Base-by-base conservation (phyloP, 2,329 filamentous ascomycete genomes). In the Colletotrichum lupini region DNA sequence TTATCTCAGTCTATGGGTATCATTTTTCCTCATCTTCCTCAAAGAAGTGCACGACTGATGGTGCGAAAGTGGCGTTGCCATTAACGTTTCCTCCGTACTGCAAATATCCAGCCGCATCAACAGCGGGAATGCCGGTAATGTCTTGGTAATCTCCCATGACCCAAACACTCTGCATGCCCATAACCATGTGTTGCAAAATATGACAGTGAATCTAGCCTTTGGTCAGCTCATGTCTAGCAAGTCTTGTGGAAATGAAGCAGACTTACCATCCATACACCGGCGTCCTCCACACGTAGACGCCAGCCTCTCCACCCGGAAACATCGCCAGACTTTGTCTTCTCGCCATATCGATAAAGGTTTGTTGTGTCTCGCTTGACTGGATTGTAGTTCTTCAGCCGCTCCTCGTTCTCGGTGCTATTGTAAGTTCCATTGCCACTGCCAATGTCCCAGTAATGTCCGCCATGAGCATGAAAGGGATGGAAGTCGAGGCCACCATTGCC, bases 221-320 rank as follows among this genome's bases (percentile, higher is more conserved):
- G 12, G 26, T 70, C n/a, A 73, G 49, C 56, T 42, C 19, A 22
- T 46, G 52, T 24, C 4, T 24, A 19, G 6, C 19, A 32, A 14
- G 37, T 9, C 49, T 1, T 16, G 6, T 55, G 49, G 7, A 37
- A 4, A 6, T 16, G 58, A 8, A 16, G 7, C 42, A 16, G 7
- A 32, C 71, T 57, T 35, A 62, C 71, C 88, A 91, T 88, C 89
- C 89, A 92, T 3, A 88, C 88, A 0, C 90, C 90, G 0, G 91
- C 86, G 4, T 88, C 82, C 1, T 82, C 78, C 1, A 87, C 78
- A 5, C 82, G 77, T 1, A 92, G 79, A 11, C 91, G 82, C 91
- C 90, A 92, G 0, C 85, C 90, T 24, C 90, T 82, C 91, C 91
- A 93, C 0, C 90, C 89, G 0, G 85, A 82, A 2, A 83, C 84